Evolutionary conservation across 768 basidiomycete species (phyloP).

Genomic region (Calvatia gigantea): DNA sequence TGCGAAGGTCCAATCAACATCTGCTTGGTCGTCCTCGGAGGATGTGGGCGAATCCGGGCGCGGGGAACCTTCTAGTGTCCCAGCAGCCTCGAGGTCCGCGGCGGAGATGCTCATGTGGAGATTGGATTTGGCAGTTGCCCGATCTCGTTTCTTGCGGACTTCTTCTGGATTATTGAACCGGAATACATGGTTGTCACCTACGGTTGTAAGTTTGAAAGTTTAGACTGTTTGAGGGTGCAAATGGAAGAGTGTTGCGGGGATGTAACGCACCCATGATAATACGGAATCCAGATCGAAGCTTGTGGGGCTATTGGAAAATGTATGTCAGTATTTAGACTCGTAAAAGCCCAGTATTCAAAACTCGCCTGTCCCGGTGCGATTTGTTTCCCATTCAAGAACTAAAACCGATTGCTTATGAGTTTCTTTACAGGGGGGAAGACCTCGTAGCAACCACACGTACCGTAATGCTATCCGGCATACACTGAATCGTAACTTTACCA

Average conservation of each 20-base stretch:
- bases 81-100: slow-evolving; percentile 56
- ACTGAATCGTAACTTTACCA: slow-evolving; percentile 80
- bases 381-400: slow-evolving; percentile 96
- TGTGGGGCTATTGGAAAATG: slow-evolving; percentile 50
- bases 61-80: slow-evolving; percentile 42
- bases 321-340: slow-evolving; percentile 5
- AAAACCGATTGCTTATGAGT: slow-evolving; percentile 3
- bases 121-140: slow-evolving; percentile 69
- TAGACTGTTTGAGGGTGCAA: slow-evolving; percentile 4
- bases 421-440: not conserved
- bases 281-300: slow-evolving; percentile 90
- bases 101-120: slow-evolving; percentile 64
- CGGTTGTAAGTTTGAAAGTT: slow-evolving; percentile 3
- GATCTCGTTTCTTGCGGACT: slow-evolving; percentile 87
- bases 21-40: slow-evolving; percentile 58
- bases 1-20: slow-evolving; percentile 97
- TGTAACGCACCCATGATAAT: slow-evolving; percentile 80
- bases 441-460: slow-evolving; percentile 37
- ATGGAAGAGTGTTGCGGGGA: slow-evolving; percentile 11
- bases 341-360: slow-evolving; percentile 7
- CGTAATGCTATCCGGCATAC: slow-evolving; percentile 78
- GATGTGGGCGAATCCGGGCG: slow-evolving; percentile 79
- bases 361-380: slow-evolving; percentile 72
- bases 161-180: slow-evolving; percentile 96
- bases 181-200: slow-evolving; percentile 96